These are phyloP conservation scores for Penicillium macrosclerotiorum DNA, from an alignment of 495 filamentous ascomycete genomes.

Conservation along the genomic window DNA sequence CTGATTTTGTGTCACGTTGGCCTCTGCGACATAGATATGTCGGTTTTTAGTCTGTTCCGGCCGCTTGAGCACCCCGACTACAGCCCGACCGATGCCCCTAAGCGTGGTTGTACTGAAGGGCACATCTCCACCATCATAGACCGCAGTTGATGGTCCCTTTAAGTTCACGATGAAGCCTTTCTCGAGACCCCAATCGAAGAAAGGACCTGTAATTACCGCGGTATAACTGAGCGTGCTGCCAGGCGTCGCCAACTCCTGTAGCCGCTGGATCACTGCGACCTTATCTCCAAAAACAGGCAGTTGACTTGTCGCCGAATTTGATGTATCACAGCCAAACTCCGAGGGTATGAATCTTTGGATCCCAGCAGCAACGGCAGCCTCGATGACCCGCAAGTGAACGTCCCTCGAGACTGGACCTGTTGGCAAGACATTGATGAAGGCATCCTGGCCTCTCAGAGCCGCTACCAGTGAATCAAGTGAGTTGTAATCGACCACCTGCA, in stretches of 20 bases:
- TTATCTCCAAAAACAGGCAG: conserved; percentile 50
- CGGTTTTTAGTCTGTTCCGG: conserved; percentile 55
- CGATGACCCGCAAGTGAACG: conserved; percentile 50
- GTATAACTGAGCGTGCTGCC: conserved; percentile 47
- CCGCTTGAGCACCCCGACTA: conserved; percentile 48
- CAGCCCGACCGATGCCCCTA: conserved; percentile 43
- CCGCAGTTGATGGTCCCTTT: conserved; percentile 35
- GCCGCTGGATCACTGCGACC: conserved; percentile 45
- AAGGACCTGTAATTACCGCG: conserved; percentile 46
- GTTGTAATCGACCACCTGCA: conserved; percentile 53
- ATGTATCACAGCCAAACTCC: conserved; percentile 57
- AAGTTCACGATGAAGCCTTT: conserved; percentile 38
- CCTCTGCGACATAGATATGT: conserved; percentile 47
- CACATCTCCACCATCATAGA: conserved; percentile 56
- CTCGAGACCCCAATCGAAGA: conserved; percentile 52
- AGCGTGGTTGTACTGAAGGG: conserved; percentile 48
- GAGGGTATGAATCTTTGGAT: conserved; percentile 64
- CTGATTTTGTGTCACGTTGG: conserved; percentile 53
- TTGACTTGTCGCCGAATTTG: conserved; percentile 33
- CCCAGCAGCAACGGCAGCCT: conserved; percentile 57
- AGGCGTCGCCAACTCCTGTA: conserved; percentile 38
- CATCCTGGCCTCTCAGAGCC: conserved; percentile 38
- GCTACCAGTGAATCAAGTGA: conserved; percentile 50
- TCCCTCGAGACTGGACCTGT: conserved; percentile 23
- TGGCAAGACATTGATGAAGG: conserved; percentile 34